A percentile compares a stretch with the other conserved stretches of the same genome.
Conservation (phyloP, 805 yeast genomes). For the Ogataea corticis region DNA sequence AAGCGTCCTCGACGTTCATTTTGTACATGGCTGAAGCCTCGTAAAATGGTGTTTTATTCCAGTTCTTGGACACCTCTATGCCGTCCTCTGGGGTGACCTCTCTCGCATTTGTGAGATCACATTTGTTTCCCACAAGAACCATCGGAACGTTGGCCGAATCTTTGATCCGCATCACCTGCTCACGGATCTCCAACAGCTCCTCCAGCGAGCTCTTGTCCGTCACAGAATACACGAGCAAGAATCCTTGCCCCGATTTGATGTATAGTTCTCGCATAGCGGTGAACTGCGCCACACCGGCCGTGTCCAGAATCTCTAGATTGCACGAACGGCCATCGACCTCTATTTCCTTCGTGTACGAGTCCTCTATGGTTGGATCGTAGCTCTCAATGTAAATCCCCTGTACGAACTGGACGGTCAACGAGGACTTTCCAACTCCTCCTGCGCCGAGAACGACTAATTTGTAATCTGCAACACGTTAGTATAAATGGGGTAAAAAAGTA, state of each 20-base stretch:
- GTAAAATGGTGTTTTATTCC: conserved; percentile 91
- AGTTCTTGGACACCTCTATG: conserved; percentile 72
- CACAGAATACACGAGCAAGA: conserved; percentile 57
- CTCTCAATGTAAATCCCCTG: conserved; percentile 88
- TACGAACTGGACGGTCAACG: conserved; percentile 87
- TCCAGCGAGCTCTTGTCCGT: conserved; percentile 66
- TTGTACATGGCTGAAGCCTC: conserved; percentile 92
- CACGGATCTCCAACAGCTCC: conserved; percentile 76
- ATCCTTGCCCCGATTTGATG: conserved; percentile 83
- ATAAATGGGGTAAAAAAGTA: too few species aligned
- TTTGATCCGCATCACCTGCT: conserved; percentile 82
- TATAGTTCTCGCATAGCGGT: conserved; percentile 92
- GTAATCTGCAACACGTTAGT: conserved; percentile 51
- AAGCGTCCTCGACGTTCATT: conserved; percentile 88
- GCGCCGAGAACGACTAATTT: conserved; percentile 92
- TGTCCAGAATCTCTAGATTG: conserved; percentile 73
- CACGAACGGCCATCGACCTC: conserved; percentile 87
- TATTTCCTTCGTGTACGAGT: conserved; percentile 85
- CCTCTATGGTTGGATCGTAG: conserved; percentile 97
- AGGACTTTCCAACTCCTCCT: conserved; percentile 97
- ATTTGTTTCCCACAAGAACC: conserved; percentile 89
- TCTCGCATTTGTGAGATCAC: conserved; percentile 76
- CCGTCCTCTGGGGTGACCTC: conserved; percentile 82
- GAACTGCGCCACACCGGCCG: conserved; percentile 80
- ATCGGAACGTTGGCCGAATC: conserved; percentile 78